Conservation (phyloP, 257 asterid genomes). For the Fraxinus pennsylvanica region DNA sequence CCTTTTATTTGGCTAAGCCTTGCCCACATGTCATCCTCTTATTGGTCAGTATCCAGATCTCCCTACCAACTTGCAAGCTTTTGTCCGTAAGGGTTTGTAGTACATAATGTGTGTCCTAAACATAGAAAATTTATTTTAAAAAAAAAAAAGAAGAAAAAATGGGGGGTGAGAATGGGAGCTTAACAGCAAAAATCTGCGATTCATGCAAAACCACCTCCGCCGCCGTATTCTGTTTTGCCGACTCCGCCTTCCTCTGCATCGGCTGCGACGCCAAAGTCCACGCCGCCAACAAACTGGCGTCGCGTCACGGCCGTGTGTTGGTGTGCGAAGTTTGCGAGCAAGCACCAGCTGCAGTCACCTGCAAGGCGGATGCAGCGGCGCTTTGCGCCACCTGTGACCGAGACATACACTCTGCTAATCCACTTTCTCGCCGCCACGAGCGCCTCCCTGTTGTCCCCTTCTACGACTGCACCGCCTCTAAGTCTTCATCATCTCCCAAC, state of each 20-base stretch:
- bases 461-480: conserved; percentile 53
- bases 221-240: conserved; percentile 68
- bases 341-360: conserved; percentile 79
- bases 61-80: conserved; percentile 28
- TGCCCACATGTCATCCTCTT: conserved; percentile 26
- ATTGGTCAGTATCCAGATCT: conserved; percentile 40
- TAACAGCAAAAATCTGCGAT: conserved; percentile 67
- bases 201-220: conserved; percentile 65
- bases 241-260: conserved; percentile 74
- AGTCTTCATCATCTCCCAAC: conserved; percentile 21
- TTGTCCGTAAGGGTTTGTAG: not conserved
- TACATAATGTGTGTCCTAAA: conserved; percentile 14
- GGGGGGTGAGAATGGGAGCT: conserved; percentile 63
- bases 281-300: conserved; percentile 75
- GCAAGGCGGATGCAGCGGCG: conserved; percentile 89
- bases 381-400: conserved; percentile 78
- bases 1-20: conserved; percentile 46
- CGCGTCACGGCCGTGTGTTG: conserved; percentile 77
- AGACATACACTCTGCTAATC: conserved; percentile 90
- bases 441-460: conserved; percentile 71
- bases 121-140: not conserved
- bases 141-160: conserved; percentile 24
- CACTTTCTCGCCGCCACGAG: conserved; percentile 83
- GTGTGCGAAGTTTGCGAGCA: conserved; percentile 91
- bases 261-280: conserved; percentile 70